Conservation (phyloP, 257 asterid genomes). For the Solanum chiquidenum region DNA sequence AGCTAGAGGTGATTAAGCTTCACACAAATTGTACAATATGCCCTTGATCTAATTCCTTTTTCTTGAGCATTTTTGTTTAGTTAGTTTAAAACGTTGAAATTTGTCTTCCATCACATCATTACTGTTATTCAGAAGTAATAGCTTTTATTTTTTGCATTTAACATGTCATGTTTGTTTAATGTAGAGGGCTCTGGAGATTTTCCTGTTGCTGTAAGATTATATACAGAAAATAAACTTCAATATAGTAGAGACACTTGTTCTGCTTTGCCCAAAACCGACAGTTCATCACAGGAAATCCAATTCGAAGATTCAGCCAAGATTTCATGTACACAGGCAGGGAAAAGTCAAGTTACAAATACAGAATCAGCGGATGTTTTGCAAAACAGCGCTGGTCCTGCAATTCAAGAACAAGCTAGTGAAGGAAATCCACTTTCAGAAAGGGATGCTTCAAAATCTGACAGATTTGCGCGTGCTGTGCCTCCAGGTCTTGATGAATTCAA, state of each 20-base stretch:
- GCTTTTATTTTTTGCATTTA: not conserved
- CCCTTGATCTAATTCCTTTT: not conserved
- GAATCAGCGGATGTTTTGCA: constrained; percentile 10
- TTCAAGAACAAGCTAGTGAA: constrained; percentile 21
- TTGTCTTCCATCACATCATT: not conserved
- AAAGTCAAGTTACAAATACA: constrained; percentile 12
- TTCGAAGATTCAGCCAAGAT: constrained; percentile 12
- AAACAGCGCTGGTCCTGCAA: constrained; percentile 7
- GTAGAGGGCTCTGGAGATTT: constrained; percentile 38
- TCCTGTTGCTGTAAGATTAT: constrained; percentile 25
- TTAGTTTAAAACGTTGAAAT: not conserved
- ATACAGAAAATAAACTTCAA: constrained; percentile 30
- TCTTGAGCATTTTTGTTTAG: not conserved
- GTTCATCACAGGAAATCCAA: constrained; percentile 10
- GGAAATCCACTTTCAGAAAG: constrained; percentile 26
- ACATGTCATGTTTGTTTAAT: constrained; percentile 7
- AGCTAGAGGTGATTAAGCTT: not conserved
- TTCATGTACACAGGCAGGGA: constrained; percentile 7
- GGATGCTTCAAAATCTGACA: constrained; percentile 28
- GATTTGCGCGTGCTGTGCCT: constrained; percentile 37
- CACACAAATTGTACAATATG: not conserved
- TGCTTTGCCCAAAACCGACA: constrained; percentile 13
- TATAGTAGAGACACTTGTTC: constrained; percentile 13
- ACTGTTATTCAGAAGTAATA: not conserved
- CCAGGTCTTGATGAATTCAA: constrained; percentile 75